These are phyloP conservation scores for Tetracladium marchalianum DNA, from an alignment of 495 filamentous ascomycete species.

Conservation along the genomic window DNA sequence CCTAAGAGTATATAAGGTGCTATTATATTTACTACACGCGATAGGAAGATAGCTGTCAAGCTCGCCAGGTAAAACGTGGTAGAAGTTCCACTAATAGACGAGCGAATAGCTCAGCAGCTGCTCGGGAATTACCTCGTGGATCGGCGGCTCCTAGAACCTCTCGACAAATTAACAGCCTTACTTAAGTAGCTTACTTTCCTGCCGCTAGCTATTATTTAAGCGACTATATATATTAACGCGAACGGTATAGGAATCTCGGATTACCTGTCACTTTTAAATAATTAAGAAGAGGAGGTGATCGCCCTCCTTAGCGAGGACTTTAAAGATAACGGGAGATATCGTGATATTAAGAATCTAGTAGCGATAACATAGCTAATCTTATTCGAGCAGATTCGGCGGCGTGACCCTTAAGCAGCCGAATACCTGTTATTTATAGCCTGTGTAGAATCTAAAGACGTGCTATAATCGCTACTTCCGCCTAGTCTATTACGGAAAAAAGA, in stretches of 20 bases:
- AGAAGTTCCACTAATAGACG: conserved; percentile 25
- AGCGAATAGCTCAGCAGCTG: conserved; percentile 13
- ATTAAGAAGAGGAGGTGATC: conserved; percentile 17
- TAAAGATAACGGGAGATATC: conserved; percentile 8
- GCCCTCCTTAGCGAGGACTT: conserved; percentile 18
- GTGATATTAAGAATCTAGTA: conserved; percentile 7
- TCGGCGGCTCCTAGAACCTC: neutral
- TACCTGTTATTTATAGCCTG: conserved; percentile 15
- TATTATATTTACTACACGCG: conserved; percentile 8
- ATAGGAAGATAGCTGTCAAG: neutral
- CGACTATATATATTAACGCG: conserved; percentile 36
- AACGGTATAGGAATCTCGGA: conserved; percentile 14
- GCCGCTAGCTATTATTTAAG: conserved; percentile 39
- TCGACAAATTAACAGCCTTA: conserved; percentile 14
- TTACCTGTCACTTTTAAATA: conserved; percentile 1
- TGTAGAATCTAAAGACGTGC: conserved; percentile 10
- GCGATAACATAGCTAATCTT: conserved; percentile 14
- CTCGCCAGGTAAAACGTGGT: conserved; percentile 8
- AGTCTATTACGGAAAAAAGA: conserved; percentile 2
- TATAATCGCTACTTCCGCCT: conserved; percentile 7
- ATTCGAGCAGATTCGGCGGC: conserved; percentile 26
- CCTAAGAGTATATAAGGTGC: conserved; percentile 1
- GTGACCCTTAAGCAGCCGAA: conserved; percentile 20
- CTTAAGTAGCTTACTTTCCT: conserved; percentile 29
- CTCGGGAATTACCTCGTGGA: conserved; percentile 2